These are phyloP conservation scores for Gossypium schwendimanii DNA, from an alignment of 441 rosid genomes.

Conservation along the genomic window DNA sequence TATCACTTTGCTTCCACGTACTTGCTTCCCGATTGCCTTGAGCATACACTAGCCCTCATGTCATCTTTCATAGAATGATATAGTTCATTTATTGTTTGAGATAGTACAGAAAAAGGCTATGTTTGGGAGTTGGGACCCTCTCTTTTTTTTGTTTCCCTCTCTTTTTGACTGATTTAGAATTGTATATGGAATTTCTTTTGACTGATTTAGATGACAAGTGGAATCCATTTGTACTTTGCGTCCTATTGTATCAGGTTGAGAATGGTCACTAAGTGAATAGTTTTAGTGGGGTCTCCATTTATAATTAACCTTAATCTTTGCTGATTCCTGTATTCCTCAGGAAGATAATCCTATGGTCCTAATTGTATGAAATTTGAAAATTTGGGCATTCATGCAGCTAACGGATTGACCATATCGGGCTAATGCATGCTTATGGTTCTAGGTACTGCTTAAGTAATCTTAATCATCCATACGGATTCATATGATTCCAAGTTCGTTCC, in stretches of 20 bases:
- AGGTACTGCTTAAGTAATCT: background rate
- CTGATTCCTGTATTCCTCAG: background rate
- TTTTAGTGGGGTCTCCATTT: background rate
- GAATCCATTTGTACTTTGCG: too few relatives aligned
- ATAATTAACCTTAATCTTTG: background rate
- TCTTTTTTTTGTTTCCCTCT: too few relatives aligned
- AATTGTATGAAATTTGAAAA: background rate
- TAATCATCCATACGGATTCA: background rate
- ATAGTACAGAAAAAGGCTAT: background rate
- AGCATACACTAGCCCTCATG: constrained; percentile 8
- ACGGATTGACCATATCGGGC: background rate
- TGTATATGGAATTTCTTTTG: too few relatives aligned
- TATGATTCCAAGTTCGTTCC: background rate
- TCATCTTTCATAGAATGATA: background rate
- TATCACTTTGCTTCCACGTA: background rate
- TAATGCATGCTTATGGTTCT: background rate
- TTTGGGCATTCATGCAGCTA: background rate
- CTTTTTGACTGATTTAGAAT: too few relatives aligned
- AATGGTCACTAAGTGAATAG: too few relatives aligned
- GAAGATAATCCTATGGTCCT: constrained; percentile 5
- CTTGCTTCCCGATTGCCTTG: background rate
- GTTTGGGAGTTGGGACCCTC: background rate
- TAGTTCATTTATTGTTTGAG: background rate
- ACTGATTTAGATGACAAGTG: too few relatives aligned
- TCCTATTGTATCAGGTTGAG: too few relatives aligned